Conservation (phyloP, 2,329 filamentous ascomycete genomes). For the Scedosporium boydii region DNA sequence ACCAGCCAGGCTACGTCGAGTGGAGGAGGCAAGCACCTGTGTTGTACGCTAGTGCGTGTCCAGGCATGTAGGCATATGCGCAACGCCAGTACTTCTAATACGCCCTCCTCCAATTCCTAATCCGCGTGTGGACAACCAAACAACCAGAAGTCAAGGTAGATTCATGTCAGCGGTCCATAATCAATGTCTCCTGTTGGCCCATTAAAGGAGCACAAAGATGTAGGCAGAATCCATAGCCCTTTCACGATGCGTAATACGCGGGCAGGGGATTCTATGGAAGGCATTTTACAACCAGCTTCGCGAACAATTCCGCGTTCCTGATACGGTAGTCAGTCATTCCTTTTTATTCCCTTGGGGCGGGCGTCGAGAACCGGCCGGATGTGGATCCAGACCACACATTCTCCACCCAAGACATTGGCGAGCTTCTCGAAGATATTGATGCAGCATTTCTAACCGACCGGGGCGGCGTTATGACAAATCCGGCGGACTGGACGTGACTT, state of each 20-base stretch:
- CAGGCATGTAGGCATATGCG: slow-evolving; percentile 2
- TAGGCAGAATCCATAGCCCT: too few relatives aligned
- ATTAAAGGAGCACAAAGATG: not conserved
- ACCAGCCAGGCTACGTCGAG: not conserved
- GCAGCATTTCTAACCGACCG: not conserved
- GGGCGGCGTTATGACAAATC: not conserved
- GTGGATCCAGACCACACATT: not conserved
- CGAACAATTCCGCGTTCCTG: not conserved
- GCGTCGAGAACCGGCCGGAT: not conserved
- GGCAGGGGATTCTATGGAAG: too few relatives aligned
- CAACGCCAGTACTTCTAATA: not conserved
- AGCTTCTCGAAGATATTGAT: not conserved
- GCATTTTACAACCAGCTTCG: not conserved
- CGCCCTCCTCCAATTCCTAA: not conserved
- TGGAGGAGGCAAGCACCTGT: not conserved
- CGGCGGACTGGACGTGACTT: not conserved
- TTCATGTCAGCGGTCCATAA: not conserved
- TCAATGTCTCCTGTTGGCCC: not conserved
- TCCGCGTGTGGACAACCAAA: not conserved
- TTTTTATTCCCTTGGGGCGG: not conserved
- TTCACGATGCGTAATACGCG: too few relatives aligned
- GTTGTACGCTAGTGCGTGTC: not conserved
- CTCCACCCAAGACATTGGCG: not conserved
- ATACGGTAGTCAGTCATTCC: not conserved
- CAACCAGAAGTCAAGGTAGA: not conserved